A percentile compares a stretch with the other conserved stretches of the same genome.
phyloP scores from a whole-genome alignment of 139 green algal species.

The Axilococcus clingmanii region DNA sequence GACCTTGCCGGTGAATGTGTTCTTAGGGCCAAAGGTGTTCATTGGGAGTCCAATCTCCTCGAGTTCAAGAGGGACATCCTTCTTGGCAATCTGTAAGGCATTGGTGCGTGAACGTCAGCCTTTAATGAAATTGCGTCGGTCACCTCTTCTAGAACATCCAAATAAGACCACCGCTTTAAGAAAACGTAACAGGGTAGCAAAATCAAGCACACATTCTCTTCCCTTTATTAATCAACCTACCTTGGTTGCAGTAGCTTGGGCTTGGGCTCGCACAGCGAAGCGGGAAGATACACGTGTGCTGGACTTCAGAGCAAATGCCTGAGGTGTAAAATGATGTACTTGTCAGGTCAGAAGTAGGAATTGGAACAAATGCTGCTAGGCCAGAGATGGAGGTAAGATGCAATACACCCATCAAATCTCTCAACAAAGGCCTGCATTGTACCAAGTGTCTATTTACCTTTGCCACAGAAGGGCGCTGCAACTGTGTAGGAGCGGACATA shows the following conservation, averaged over 20 bases:
- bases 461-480: constrained; percentile 8
- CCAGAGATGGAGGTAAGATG: no score
- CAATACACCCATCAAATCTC: no score
- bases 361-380: no score
- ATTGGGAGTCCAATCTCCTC: constrained; percentile 73
- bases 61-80: constrained; percentile 50
- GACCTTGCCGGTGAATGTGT: constrained; percentile 47
- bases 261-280: constrained; percentile 1
- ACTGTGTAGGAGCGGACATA: background rate
- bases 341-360: no score
- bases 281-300: constrained; percentile 1
- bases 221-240: constrained; percentile 7
- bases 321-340: no score
- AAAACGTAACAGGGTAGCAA: background rate
- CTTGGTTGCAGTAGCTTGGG: constrained; percentile 19
- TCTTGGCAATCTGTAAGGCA: constrained; percentile 8
- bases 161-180: background rate
- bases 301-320: constrained; percentile 15
- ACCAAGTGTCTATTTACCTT: no score
- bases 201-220: no score
- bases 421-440: no score
- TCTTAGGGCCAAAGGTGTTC: constrained; percentile 76
- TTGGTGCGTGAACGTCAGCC: background rate
- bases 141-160: no score
- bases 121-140: background rate